Base-by-base conservation (phyloP, 371 early-diverging fungal species). In the Syncephalis plumigaleata region DNA sequence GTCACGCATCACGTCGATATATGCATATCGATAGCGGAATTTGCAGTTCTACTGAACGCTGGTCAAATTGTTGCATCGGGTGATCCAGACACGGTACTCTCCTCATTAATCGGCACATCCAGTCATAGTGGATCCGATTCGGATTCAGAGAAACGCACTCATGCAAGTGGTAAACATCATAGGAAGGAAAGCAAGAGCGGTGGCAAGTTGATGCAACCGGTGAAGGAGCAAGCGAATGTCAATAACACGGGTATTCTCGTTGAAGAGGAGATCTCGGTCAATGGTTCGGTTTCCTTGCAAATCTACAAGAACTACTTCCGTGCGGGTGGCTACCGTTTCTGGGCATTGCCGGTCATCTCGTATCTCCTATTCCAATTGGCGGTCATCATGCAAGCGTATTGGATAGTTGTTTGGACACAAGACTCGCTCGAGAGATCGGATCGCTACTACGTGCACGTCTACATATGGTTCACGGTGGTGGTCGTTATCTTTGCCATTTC, bases 1-100 rank as follows among this genome's bases (percentile, higher is more conserved):
- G 84, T 91, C 8, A 91, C 92, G 0, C 94, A 95, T 56, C 85
- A 87, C 39, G 80, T 89, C 5, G 62, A 71, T 2, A 71, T 87
- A 45, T 82, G 88, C 46, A 57, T 91, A 21, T 58, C 71, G 5
- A 68, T 72, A 38, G 67, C 77, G 42, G 66, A 70, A 49, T 70
- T 70, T 26, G 56, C 87, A 9, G 77, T 84, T 0, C 65, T 77
- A 18, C 48, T 92, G 50, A 55, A 65, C 11, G 59, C 68, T 22
- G 89, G 87, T 9, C 53, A 56, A 17, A 54, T 65, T 22, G 42
- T 57, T 1, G 44, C 63, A 26, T 58, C 54, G 17, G 75, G 74
- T 39, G 39, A 72, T 7, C 50, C 55, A 1, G 51, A 53, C 18
- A 56, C 72, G 1, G 39, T 66, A 9, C 63, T 66, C 17, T 67